Percentiles rank a stretch among this genome's conserved stretches.
phyloP scores from a whole-genome alignment of 345 rosid species.

The Acer saccharum region DNA sequence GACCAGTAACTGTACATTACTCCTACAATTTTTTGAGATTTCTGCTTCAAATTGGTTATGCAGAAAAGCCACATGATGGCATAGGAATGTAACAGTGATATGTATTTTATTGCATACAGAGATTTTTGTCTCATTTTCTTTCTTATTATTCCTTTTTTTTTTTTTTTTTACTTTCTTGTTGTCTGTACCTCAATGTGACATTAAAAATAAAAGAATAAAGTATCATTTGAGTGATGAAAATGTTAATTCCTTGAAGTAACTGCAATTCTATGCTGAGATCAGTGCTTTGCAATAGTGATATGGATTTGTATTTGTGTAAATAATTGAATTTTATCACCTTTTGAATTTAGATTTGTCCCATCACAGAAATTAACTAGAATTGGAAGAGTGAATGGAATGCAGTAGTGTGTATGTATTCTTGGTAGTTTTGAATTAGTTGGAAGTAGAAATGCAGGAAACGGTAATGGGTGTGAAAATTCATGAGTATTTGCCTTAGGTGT shows the following conservation, averaged over 20 bases:
- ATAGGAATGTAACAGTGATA: constrained; percentile 26
- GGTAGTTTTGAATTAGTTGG: neutral
- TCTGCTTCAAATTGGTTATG: constrained; percentile 18
- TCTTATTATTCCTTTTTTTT: neutral
- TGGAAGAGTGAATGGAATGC: neutral
- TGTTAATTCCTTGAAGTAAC: constrained; percentile 1
- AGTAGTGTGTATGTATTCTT: neutral
- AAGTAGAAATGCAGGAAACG: neutral
- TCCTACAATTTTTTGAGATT: constrained; percentile 12
- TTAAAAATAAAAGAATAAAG: constrained; percentile 18
- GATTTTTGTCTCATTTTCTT: constrained; percentile 1
- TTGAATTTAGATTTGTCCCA: neutral
- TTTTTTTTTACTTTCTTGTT: neutral
- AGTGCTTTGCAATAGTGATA: neutral
- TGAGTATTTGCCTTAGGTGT: neutral
- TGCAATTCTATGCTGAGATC: neutral
- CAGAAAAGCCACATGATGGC: constrained; percentile 18
- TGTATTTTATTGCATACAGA: constrained; percentile 20
- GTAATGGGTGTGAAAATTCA: neutral
- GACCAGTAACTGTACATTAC: constrained; percentile 43
- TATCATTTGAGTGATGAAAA: constrained; percentile 15
- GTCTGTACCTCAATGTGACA: neutral
- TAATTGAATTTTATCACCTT: neutral
- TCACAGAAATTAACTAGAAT: neutral
- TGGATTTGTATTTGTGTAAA: neutral